Base-by-base conservation (phyloP, 2,329 filamentous ascomycete genomes). In the Sarocladium kiliense region DNA sequence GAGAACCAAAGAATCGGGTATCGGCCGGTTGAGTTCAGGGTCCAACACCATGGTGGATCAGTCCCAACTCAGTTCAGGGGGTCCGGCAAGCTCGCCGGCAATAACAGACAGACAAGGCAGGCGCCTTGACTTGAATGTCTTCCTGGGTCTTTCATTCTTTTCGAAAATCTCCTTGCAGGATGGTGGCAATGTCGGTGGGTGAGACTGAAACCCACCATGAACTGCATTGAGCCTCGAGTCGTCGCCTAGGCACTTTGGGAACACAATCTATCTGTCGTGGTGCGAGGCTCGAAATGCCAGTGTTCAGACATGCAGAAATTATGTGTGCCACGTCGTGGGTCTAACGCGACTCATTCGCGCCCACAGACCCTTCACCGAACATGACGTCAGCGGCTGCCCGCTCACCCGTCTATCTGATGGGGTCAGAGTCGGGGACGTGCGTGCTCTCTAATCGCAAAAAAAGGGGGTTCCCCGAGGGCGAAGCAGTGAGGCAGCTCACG, bases 361-460 rank as follows among this genome's bases (percentile, higher is more conserved):
- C 44, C 26, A 36, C n/a, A 19, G n/a, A 4, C 47, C 12, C 12
- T 51, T 51, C 47, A 51, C 47, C 18, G 18, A 51, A 23, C 26
- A 51, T 51, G 47, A 51, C 47, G 47, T 51, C 47, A 51, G 47
- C 30, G 26, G 47, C 47, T 51, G 47, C 27, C 6, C 16, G 25
- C 14, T n/a, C 21, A 12, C 25, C 3, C 7, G 23, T 36, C 41
- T 45, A 16, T 23, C 7, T 19, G 19, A 45, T 36, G 30, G n/a
- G 14, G 3, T 18, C 18, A 10, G 44, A 47, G 44, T 3, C 25
- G 3, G 16, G 21, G 23, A 27, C 23, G 23, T 47, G 25, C 23
- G 16, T 6, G 23, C 12, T 27, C 44, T 7, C 6, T 3, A 18
- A 9, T 10, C 10, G n/a, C n/a, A n/a, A n/a, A n/a, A 47, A 27